Evolutionary conservation across 139 green algal species (phyloP).

Genomic region (Asterochloris sp.): DNA sequence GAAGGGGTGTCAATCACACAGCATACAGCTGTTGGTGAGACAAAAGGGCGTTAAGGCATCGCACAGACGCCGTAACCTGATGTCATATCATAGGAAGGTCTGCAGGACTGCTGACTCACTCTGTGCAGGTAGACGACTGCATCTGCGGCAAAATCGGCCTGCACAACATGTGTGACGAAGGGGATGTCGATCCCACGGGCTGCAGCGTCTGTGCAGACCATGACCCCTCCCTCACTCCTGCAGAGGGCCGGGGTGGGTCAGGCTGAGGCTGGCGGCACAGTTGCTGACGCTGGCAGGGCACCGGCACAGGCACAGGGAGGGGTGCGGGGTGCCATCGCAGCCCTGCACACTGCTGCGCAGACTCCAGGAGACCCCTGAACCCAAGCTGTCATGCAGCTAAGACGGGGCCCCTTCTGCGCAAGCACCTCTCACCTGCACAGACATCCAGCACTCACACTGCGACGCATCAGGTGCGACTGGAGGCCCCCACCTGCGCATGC

Average conservation of each 20-base stretch:
- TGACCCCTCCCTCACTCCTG: constrained; percentile 42
- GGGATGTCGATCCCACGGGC: constrained; percentile 88
- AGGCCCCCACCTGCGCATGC: too few species aligned
- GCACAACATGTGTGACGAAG: constrained; percentile 74
- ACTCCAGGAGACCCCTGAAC: too few species aligned
- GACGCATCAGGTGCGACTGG: too few species aligned
- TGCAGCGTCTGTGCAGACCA: constrained; percentile 94
- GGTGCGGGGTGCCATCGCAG: too few species aligned
- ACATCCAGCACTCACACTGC: too few species aligned
- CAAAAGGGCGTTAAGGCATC: neutral
- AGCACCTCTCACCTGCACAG: neutral
- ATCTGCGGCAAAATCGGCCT: constrained; percentile 85
- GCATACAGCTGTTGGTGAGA: neutral
- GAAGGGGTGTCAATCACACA: neutral
- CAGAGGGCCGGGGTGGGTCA: neutral
- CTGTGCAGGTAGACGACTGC: constrained; percentile 95
- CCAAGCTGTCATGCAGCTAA: too few species aligned
- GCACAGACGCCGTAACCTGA: neutral
- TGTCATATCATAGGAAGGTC: neutral
- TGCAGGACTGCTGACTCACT: constrained; percentile 29
- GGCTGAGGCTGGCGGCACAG: too few species aligned
- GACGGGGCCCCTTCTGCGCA: too few species aligned
- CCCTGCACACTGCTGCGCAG: too few species aligned
- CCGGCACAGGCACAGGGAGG: too few species aligned
- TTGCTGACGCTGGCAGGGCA: too few species aligned